A percentile compares a stretch with the other conserved stretches of the same genome.
phyloP scores from a whole-genome alignment of 163 green algal genomes.

The Chloroidium sp. region DNA sequence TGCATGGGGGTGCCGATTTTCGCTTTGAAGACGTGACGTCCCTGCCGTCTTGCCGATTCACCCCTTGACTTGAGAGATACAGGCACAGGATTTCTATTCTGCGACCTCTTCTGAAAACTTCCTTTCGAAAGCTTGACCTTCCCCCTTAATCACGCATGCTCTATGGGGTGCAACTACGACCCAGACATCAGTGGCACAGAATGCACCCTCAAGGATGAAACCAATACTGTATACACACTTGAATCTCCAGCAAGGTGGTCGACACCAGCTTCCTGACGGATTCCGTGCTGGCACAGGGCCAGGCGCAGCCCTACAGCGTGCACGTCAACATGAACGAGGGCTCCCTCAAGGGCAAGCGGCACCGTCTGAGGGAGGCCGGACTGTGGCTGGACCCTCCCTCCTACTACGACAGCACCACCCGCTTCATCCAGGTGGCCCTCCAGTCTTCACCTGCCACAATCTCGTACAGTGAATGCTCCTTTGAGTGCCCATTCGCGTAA shows the following conservation, averaged over 20 bases:
- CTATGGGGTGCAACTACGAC: too few relatives aligned
- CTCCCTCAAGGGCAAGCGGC: conserved; percentile 5
- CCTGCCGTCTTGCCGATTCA: background rate
- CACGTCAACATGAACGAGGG: conserved; percentile 3
- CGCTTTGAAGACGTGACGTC: background rate
- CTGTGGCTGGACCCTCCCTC: conserved; percentile 9
- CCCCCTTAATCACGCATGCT: too few relatives aligned
- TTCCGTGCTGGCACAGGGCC: background rate
- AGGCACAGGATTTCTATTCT: background rate
- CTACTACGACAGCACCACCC: conserved; percentile 5
- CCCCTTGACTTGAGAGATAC: background rate
- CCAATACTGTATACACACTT: too few relatives aligned
- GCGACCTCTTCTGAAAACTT: background rate
- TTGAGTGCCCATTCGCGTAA: background rate
- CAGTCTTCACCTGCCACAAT: background rate
- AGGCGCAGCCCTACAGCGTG: background rate
- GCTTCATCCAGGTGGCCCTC: background rate
- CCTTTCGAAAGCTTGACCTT: too few relatives aligned
- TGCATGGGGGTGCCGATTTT: too few relatives aligned
- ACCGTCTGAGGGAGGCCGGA: conserved; percentile 10
- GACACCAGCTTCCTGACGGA: too few relatives aligned
- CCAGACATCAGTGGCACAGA: too few relatives aligned
- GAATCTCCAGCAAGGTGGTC: too few relatives aligned
- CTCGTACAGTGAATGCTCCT: background rate
- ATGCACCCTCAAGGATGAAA: too few relatives aligned